Evolutionary conservation across 768 basidiomycete species (phyloP).

Genomic region (Psilocybe subaeruginosa): DNA sequence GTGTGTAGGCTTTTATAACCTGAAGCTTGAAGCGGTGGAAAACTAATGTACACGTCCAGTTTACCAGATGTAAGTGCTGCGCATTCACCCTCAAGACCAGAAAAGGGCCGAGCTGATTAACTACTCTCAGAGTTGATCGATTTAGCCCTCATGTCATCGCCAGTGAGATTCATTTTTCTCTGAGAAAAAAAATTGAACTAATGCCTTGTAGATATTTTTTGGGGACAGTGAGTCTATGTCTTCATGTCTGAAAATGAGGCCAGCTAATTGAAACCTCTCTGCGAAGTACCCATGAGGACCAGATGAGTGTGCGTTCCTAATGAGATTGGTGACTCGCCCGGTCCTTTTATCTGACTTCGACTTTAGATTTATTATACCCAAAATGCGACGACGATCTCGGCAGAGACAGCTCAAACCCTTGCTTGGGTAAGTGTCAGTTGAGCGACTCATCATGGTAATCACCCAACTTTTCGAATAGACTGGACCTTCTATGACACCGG

Average conservation of each 20-base stretch:
- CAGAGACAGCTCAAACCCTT: constrained; percentile 55
- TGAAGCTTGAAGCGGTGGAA: background rate
- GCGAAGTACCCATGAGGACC: constrained; percentile 65
- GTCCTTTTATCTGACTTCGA: background rate
- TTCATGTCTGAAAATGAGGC: background rate
- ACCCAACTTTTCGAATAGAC: constrained; percentile 40
- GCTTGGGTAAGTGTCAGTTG: constrained; percentile 36
- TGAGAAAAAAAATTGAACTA: background rate
- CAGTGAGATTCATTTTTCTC: constrained; percentile 41
- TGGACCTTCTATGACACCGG: constrained; percentile 70
- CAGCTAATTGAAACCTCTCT: background rate
- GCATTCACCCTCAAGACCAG: background rate
- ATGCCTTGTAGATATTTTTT: constrained; percentile 62
- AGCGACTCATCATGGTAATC: background rate
- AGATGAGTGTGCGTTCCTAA: constrained; percentile 51
- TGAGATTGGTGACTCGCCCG: background rate
- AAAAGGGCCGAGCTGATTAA: constrained; percentile 25
- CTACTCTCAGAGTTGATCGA: constrained; percentile 61
- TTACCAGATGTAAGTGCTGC: constrained; percentile 39
- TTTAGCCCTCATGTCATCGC: constrained; percentile 80
- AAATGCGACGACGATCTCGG: constrained; percentile 64
- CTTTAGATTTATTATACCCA: constrained; percentile 71
- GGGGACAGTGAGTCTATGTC: constrained; percentile 51
- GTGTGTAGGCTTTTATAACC: constrained; percentile 31
- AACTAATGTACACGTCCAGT: constrained; percentile 19